phyloP scores from a whole-genome alignment of 805 yeast species.

The Metschnikowia drakensbergensis region DNA sequence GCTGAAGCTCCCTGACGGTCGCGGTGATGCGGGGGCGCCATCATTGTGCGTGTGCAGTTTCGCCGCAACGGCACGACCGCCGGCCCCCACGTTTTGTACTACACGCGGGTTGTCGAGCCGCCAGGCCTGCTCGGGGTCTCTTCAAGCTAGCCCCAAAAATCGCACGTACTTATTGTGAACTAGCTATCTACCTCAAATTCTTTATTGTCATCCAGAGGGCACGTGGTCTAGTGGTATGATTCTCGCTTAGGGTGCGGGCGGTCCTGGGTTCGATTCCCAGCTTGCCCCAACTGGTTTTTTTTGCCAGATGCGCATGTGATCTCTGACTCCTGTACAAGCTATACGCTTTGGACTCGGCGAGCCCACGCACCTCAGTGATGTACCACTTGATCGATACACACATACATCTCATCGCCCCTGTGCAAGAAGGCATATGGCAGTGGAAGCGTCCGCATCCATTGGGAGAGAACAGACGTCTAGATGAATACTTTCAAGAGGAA shows the following conservation, averaged over 20 bases:
- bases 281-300: slow-evolving; percentile 31
- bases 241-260: slow-evolving; percentile 49
- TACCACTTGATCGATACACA: slow-evolving; percentile 30
- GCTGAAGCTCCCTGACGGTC: no score
- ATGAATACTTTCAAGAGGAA: slow-evolving; percentile 21
- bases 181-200: no score
- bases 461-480: slow-evolving; percentile 20
- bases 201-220: slow-evolving; percentile 21
- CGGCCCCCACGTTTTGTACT: no score
- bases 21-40: no score
- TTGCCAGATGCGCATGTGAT: background rate
- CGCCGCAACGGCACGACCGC: no score
- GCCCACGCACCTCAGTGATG: background rate
- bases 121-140: no score
- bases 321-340: no score
- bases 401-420: slow-evolving; percentile 31
- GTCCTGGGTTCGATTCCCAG: slow-evolving; percentile 49
- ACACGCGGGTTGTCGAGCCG: no score
- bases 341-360: no score
- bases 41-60: no score
- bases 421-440: slow-evolving; percentile 22
- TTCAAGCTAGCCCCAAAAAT: no score
- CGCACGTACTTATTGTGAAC: no score
- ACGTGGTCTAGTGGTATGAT: slow-evolving; percentile 48
- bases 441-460: slow-evolving; percentile 31